Percentiles rank a stretch among this genome's conserved stretches.
phyloP scores from a whole-genome alignment of 2,329 filamentous ascomycete genomes.

The Penicillium sp. region DNA sequence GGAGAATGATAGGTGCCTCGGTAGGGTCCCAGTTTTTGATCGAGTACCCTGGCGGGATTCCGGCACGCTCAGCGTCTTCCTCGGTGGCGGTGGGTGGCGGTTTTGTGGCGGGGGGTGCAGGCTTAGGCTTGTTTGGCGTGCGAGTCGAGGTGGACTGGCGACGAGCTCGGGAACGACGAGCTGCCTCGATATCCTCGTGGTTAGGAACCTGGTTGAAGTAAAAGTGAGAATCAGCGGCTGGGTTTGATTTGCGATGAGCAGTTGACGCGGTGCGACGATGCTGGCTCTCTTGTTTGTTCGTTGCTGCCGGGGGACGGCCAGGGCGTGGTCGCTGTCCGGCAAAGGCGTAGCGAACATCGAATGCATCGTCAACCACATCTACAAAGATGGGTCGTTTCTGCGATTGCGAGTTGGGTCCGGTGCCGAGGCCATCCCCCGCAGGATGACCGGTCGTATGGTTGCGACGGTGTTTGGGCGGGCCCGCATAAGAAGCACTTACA shows the following conservation, averaged over 20 bases:
- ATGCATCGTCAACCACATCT: constrained; percentile 58
- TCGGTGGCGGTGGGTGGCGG: constrained; percentile 57
- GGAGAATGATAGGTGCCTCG: constrained; percentile 88
- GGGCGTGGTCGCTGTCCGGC: constrained; percentile 42
- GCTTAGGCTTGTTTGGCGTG: constrained; percentile 45
- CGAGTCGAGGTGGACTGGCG: constrained; percentile 55
- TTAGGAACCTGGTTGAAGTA: constrained; percentile 55
- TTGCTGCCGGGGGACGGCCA: constrained; percentile 21
- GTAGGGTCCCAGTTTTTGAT: constrained; percentile 98
- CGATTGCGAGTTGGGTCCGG: constrained; percentile 37
- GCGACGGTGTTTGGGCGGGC: constrained; percentile 42
- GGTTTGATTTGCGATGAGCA: constrained; percentile 43
- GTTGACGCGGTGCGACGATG: constrained; percentile 29
- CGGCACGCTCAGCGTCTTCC: constrained; percentile 62
- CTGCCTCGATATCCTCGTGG: constrained; percentile 54
- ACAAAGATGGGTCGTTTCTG: constrained; percentile 56
- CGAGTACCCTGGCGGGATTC: constrained; percentile 86
- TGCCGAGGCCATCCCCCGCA: constrained; percentile 30
- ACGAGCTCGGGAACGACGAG: constrained; percentile 50
- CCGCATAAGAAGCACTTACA: constrained; percentile 63
- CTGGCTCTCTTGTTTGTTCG: constrained; percentile 24
- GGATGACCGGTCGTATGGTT: constrained; percentile 48
- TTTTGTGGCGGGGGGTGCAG: constrained; percentile 32
- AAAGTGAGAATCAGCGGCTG: constrained; percentile 53
- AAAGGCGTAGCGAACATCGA: constrained; percentile 47